Conservation (phyloP, 768 basidiomycete genomes). For the Tremella fuciformis region DNA sequence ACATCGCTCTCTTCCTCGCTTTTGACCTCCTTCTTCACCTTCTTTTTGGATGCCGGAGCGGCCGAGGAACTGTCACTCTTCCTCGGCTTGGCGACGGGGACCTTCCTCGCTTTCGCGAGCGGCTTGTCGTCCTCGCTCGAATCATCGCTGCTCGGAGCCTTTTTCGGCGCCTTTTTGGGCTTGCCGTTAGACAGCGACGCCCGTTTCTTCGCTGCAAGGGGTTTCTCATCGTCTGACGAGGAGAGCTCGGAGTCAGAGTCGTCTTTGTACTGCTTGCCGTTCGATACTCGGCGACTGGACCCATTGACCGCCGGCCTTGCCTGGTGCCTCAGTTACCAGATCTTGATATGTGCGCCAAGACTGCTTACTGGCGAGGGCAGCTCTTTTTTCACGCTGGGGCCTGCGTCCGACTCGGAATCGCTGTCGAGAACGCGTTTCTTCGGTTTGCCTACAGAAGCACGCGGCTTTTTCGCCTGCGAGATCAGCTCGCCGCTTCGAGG, state of each 20-base stretch:
- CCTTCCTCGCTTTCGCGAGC: slow-evolving; percentile 58
- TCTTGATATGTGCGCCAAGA: slow-evolving; percentile 8
- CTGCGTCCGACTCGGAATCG: slow-evolving; percentile 33
- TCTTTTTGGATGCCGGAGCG: slow-evolving; percentile 13
- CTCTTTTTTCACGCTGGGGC: slow-evolving; percentile 36
- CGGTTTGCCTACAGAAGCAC: slow-evolving; percentile 23
- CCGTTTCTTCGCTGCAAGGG: slow-evolving; percentile 32
- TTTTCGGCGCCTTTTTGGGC: slow-evolving; percentile 9
- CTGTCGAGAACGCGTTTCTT: slow-evolving; percentile 36
- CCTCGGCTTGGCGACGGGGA: slow-evolving; percentile 46
- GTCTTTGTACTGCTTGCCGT: too few species aligned
- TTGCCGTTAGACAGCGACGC: neutral
- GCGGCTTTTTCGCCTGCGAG: slow-evolving; percentile 36
- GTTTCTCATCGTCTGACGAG: slow-evolving; percentile 52
- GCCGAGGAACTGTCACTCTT: slow-evolving; percentile 57
- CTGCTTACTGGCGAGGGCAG: slow-evolving; percentile 17
- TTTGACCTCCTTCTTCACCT: slow-evolving; percentile 38
- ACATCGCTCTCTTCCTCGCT: slow-evolving; percentile 53
- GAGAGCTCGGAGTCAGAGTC: slow-evolving; percentile 2
- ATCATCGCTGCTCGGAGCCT: slow-evolving; percentile 41
- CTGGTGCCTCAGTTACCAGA: slow-evolving; percentile 50
- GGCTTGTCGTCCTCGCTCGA: slow-evolving; percentile 47
- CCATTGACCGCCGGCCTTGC: slow-evolving; percentile 50
- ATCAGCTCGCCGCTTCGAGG: neutral
- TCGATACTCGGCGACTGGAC: neutral